Percentiles rank a stretch among this genome's conserved stretches.
Evolutionary conservation across 2,329 filamentous ascomycete genomes (phyloP).

Genomic region (Diplodia mutila): DNA sequence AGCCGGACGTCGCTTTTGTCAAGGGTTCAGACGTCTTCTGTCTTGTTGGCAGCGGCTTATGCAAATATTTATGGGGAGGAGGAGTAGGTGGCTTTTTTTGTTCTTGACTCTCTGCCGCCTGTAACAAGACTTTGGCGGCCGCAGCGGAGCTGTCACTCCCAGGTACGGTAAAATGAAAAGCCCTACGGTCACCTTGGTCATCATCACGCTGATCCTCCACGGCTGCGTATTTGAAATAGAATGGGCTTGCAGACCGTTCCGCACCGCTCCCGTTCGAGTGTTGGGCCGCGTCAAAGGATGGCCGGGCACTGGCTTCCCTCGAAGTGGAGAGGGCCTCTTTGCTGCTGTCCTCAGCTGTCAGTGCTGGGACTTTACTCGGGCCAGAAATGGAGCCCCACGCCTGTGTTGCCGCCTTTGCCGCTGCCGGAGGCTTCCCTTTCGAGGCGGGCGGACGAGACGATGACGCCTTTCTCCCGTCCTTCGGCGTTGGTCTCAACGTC

Average conservation of each 20-base stretch:
- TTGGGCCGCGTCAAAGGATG: background rate
- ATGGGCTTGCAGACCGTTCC: constrained; percentile 19
- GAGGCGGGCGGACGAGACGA: constrained; percentile 51
- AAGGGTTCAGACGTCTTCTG: constrained; percentile 1
- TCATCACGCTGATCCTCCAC: background rate
- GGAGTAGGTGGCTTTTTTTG: constrained; percentile 24
- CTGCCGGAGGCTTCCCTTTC: constrained; percentile 55
- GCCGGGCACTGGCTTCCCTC: background rate
- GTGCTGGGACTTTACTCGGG: constrained; percentile 28
- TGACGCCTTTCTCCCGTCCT: constrained; percentile 51
- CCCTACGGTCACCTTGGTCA: background rate
- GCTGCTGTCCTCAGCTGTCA: constrained; percentile 27
- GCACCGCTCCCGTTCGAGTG: constrained; percentile 1
- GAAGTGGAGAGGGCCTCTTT: constrained; percentile 13
- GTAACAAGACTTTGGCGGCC: constrained; percentile 3
- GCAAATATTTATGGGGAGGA: constrained; percentile 18
- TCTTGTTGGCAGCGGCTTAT: constrained; percentile 14
- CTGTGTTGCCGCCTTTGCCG: constrained; percentile 65
- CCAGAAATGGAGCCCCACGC: constrained; percentile 56
- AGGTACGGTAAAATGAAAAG: background rate
- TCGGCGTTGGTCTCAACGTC: constrained; percentile 53
- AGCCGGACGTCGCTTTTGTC: constrained; percentile 24
- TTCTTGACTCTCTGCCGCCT: background rate
- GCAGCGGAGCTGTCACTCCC: constrained; percentile 3
- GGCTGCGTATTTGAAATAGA: constrained; percentile 22